phyloP scores from a whole-genome alignment of 73 alveolate species.

The Symbiodinium natans region DNA sequence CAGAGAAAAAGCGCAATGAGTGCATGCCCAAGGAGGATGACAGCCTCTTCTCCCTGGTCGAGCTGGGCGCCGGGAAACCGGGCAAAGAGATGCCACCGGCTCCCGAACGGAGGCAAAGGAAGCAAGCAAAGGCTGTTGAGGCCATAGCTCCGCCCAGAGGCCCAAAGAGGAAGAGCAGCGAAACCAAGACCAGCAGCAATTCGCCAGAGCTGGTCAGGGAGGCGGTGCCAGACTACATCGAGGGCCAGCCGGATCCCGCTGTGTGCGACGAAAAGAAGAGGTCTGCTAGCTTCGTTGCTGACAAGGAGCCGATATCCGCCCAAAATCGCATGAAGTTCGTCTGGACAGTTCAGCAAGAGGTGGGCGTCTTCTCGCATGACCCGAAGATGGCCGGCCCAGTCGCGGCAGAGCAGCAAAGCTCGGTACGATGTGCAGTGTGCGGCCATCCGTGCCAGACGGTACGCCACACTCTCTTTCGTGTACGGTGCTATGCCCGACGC shows the following conservation, averaged over 20 bases:
- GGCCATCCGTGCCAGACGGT: background rate
- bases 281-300: background rate
- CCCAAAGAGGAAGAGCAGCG: background rate
- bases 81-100: background rate
- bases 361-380: constrained; percentile 29
- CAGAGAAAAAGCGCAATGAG: too few relatives aligned
- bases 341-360: constrained; percentile 35
- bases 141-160: background rate
- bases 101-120: background rate
- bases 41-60: constrained; percentile 33
- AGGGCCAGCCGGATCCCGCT: constrained; percentile 79
- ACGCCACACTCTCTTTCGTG: constrained; percentile 18
- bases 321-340: constrained; percentile 24
- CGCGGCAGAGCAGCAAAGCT: background rate
- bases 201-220: constrained; percentile 47
- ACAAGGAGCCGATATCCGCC: background rate
- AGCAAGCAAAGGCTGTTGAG: background rate
- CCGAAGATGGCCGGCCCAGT: constrained; percentile 32
- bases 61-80: constrained; percentile 13
- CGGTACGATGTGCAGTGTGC: constrained; percentile 51
- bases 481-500: constrained; percentile 59
- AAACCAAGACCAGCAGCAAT: too few relatives aligned
- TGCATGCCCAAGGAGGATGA: constrained; percentile 21
- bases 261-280: background rate
- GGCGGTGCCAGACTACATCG: constrained; percentile 45